Base-by-base conservation (phyloP, 2,329 filamentous ascomycete species). In the Fusarium metavorans region DNA sequence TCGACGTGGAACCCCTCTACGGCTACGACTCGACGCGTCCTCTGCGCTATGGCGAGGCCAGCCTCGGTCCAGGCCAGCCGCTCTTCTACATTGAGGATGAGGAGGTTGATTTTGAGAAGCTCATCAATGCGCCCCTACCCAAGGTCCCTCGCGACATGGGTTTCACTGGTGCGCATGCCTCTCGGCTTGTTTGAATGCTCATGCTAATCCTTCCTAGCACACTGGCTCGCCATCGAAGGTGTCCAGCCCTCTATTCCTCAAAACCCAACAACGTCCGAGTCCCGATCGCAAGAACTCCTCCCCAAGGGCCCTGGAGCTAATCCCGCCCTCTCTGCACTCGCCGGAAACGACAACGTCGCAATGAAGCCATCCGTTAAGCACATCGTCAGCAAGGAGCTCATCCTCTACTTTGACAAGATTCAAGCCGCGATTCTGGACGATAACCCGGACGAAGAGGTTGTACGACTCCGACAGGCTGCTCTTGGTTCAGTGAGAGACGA, bases 51-150 rank as follows among this genome's bases (percentile, higher is more conserved):
- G 97, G 97, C 61, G 97, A 99, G 84, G 97, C 97, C 4, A 97
- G 94, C 67, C 87, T 99, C 70, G 97, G 97, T 0, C 95, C 95
- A 16, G 95, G 96, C 11, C 97, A 99, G 84, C 95, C 96, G 63
- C 86, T 99, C 25, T 99, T 96, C 84, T 99, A 99, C 82, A 93
- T 99, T 41, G 97, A 99, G 81, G 97, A 99, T 82, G 97, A 99
- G 81, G 97, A 99, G 86, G 93, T 98, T 64, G 97, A 99, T 83
- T 98, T 99, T 81, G 97, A 99, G 86, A 98, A 98, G 87, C 87
- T 99, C 76, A 98, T 99, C 82, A 99, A 99, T 85, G 95, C 95
- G 74, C 94, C 97, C 6, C 85, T 99, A 76, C 97, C 97, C 30
- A 98, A 97, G 83, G 95, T 99, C 34, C 97, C 97, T 37, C 89